A percentile compares a stretch with the other conserved stretches of the same genome.
Conservation (phyloP, 441 rosid genomes). For the Dalechampia spathulata region DNA sequence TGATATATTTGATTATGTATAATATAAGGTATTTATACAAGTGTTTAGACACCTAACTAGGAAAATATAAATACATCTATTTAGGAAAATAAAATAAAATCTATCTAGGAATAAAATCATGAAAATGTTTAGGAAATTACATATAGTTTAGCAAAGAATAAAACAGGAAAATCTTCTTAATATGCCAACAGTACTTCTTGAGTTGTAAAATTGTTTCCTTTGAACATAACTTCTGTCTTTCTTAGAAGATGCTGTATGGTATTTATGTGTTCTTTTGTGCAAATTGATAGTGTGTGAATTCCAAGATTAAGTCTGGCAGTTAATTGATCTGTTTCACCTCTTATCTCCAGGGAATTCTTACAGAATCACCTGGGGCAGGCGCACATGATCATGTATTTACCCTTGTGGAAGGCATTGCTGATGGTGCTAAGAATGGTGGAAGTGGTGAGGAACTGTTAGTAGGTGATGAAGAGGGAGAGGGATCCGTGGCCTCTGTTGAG, state of each 20-base stretch:
- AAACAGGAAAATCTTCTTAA: too few relatives aligned
- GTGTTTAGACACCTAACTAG: too few relatives aligned
- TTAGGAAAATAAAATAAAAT: too few relatives aligned
- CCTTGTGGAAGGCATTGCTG: slow-evolving; percentile 57
- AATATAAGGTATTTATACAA: too few relatives aligned
- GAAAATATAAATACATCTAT: too few relatives aligned
- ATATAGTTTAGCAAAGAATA: too few relatives aligned
- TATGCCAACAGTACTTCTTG: too few relatives aligned
- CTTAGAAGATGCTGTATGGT: not conserved
- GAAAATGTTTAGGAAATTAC: too few relatives aligned
- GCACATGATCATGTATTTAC: slow-evolving; percentile 42
- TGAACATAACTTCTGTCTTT: not conserved
- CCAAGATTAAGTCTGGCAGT: not conserved
- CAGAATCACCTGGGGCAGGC: slow-evolving; percentile 43
- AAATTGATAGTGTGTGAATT: slow-evolving; percentile 3
- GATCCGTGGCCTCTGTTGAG: slow-evolving; percentile 65
- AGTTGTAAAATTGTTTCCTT: too few relatives aligned
- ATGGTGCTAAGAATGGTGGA: slow-evolving; percentile 47
- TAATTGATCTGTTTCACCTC: slow-evolving; percentile 7
- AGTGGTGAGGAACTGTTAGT: slow-evolving; percentile 54
- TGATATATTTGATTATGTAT: too few relatives aligned
- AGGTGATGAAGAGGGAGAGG: slow-evolving; percentile 80
- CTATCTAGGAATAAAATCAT: too few relatives aligned
- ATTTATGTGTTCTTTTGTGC: not conserved
- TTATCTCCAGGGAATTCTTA: slow-evolving; percentile 64